Evolutionary conservation across 441 rosid species (phyloP).

Genomic region (Euphorbia schlechtendalii): DNA sequence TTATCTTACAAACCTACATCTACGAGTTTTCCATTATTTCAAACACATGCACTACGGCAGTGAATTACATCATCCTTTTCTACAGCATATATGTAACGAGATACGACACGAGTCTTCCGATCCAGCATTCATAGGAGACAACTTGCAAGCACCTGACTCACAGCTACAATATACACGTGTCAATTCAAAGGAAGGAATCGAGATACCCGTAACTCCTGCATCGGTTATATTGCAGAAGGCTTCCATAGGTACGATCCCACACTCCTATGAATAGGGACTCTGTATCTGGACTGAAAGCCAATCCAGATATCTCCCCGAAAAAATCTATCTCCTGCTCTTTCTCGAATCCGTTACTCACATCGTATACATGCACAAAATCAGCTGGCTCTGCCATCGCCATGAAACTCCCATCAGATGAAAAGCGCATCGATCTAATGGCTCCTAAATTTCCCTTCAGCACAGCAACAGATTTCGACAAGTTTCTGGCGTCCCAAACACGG

Average conservation of each 20-base stretch:
- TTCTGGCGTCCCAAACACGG: constrained; percentile 45
- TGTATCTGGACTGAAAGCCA: constrained; percentile 53
- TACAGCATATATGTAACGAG: constrained; percentile 8
- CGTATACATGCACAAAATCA: constrained; percentile 49
- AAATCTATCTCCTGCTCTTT: constrained; percentile 56
- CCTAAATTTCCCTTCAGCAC: constrained; percentile 55
- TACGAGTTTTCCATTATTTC: constrained; percentile 4
- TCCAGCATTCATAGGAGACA: not conserved
- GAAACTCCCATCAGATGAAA: constrained; percentile 46
- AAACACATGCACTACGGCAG: constrained; percentile 13
- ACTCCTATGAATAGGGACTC: constrained; percentile 50
- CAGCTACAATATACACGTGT: constrained; percentile 7
- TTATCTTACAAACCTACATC: constrained; percentile 19
- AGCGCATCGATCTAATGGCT: constrained; percentile 45
- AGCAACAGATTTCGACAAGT: constrained; percentile 41
- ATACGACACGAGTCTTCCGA: constrained; percentile 5
- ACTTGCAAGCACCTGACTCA: constrained; percentile 2
- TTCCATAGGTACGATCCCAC: constrained; percentile 57
- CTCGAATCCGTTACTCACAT: constrained; percentile 39
- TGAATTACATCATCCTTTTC: constrained; percentile 8
- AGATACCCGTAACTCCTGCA: constrained; percentile 35
- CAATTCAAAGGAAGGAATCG: constrained; percentile 32
- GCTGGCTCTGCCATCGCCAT: constrained; percentile 58
- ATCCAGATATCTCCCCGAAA: constrained; percentile 53
- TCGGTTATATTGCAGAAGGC: constrained; percentile 47